phyloP scores from a whole-genome alignment of 164 flowering plant genomes.

The Nymphaea colorata region DNA sequence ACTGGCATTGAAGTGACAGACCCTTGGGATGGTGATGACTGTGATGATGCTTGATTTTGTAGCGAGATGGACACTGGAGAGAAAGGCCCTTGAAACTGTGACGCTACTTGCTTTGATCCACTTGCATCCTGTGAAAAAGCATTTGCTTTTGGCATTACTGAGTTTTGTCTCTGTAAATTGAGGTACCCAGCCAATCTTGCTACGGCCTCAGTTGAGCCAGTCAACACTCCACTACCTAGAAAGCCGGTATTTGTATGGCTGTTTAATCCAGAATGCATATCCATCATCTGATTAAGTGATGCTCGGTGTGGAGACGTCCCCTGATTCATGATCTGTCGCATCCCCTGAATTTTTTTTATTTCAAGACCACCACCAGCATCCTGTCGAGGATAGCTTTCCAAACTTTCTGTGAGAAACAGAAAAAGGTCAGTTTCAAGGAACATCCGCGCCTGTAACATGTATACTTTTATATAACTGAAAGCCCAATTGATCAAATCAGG shows the following conservation, averaged over 20 bases:
- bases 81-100: too few relatives aligned
- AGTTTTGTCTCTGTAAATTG: conserved; percentile 55
- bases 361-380: conserved; percentile 1
- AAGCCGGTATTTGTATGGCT: conserved; percentile 35
- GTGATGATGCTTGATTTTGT: conserved; percentile 20
- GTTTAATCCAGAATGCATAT: conserved; percentile 53
- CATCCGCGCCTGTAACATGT: not conserved
- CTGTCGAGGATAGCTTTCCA: conserved; percentile 71
- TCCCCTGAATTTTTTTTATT: conserved; percentile 22
- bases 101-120: too few relatives aligned
- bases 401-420: conserved; percentile 48
- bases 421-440: not conserved
- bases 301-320: conserved; percentile 54
- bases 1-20: conserved; percentile 25
- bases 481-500: too few relatives aligned
- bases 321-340: conserved; percentile 42
- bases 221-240: conserved; percentile 25
- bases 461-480: not conserved
- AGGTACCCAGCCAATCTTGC: conserved; percentile 57
- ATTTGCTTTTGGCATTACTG: conserved; percentile 46
- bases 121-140: conserved; percentile 36
- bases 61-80: conserved; percentile 28
- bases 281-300: conserved; percentile 50
- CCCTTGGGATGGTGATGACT: conserved; percentile 42
- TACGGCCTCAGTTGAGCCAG: conserved; percentile 54